Evolutionary conservation across 2,329 filamentous ascomycete genomes (phyloP).

Genomic region (Aspergillus tamarii): DNA sequence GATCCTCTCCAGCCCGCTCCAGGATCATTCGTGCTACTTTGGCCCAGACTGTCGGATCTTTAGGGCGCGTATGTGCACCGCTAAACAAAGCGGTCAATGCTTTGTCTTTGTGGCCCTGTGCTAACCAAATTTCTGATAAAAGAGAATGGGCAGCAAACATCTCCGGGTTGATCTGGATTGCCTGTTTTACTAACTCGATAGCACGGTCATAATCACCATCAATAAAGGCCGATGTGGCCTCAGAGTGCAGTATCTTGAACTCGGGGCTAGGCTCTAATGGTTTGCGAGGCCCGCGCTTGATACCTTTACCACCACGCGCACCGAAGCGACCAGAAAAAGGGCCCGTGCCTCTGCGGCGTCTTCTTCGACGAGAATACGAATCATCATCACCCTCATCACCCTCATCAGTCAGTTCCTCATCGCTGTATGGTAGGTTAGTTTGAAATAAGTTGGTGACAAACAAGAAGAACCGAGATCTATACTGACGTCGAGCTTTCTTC

Average conservation of each 20-base stretch:
- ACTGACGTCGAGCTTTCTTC: conserved; percentile 33
- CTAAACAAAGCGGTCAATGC: conserved; percentile 60
- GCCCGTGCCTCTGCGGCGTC: conserved; percentile 35
- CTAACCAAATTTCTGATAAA: conserved; percentile 61
- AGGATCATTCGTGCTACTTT: conserved; percentile 60
- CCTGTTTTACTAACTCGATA: conserved; percentile 48
- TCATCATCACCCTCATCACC: conserved; percentile 32
- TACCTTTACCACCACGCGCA: conserved; percentile 48
- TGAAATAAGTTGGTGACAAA: background rate
- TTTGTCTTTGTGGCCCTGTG: conserved; percentile 59
- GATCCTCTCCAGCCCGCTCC: conserved; percentile 51
- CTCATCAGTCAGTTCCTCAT: conserved; percentile 29
- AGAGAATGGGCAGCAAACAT: conserved; percentile 65
- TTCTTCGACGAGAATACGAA: conserved; percentile 27
- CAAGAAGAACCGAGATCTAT: background rate
- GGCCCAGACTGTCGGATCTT: conserved; percentile 60
- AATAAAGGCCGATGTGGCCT: conserved; percentile 53
- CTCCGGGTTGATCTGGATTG: conserved; percentile 62
- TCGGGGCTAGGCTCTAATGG: conserved; percentile 52
- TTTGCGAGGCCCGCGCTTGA: conserved; percentile 51
- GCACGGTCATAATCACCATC: conserved; percentile 51
- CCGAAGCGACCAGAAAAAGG: conserved; percentile 42
- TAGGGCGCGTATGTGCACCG: conserved; percentile 60
- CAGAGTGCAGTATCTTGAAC: conserved; percentile 51
- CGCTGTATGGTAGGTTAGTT: conserved; percentile 23